phyloP scores from a whole-genome alignment of 352 stramenopile genomes.

The Saprolegnia diclina region DNA sequence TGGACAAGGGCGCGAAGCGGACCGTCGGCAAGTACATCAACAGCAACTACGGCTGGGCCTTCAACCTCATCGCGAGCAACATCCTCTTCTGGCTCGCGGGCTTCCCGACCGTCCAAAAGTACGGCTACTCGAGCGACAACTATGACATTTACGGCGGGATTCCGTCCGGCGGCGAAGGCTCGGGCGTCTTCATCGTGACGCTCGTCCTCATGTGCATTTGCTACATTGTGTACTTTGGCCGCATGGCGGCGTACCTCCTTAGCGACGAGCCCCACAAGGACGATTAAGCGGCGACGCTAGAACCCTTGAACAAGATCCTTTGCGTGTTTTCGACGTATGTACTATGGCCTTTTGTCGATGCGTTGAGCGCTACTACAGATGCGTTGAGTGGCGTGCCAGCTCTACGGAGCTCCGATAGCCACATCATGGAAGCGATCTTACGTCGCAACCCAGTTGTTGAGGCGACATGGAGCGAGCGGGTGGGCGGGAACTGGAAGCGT shows the following conservation, averaged over 20 bases:
- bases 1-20: not conserved
- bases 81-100: constrained; percentile 78
- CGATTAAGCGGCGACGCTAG: not conserved
- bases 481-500: no score
- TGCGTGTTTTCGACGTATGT: constrained; percentile 5
- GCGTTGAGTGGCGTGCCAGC: not conserved
- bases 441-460: no score
- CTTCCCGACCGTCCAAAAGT: constrained; percentile 66
- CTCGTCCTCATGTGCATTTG: constrained; percentile 52
- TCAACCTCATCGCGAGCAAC: constrained; percentile 78
- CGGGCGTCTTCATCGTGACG: constrained; percentile 73
- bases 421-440: no score
- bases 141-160: constrained; percentile 74
- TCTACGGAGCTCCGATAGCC: no score
- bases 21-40: constrained; percentile 48
- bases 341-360: not conserved
- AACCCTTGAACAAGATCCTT: not conserved
- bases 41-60: constrained; percentile 78
- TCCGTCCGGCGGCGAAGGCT: constrained; percentile 67
- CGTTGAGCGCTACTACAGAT: not conserved
- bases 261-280: constrained; percentile 33
- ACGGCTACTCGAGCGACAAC: constrained; percentile 71
- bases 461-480: no score
- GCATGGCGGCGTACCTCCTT: constrained; percentile 50
- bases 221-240: constrained; percentile 51